Evolutionary conservation across 1,284 basidiomycete species (phyloP).

Genomic region (Gymnopus androsaceus): DNA sequence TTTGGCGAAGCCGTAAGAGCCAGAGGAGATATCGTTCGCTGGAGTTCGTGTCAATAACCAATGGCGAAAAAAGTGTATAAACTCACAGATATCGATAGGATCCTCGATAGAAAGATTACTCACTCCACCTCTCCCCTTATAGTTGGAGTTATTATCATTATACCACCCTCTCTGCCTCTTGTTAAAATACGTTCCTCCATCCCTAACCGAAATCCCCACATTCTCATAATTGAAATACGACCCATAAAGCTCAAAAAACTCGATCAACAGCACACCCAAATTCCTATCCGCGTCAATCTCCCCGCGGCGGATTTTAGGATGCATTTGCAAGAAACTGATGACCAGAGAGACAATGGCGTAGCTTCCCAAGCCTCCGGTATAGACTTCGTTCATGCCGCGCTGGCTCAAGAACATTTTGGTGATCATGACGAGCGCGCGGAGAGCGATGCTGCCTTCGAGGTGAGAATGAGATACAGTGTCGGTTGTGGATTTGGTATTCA

Average conservation of each 20-base stretch:
- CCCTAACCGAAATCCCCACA: constrained; percentile 86
- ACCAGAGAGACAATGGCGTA: constrained; percentile 94
- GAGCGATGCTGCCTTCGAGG: constrained; percentile 49
- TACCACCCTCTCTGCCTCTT: constrained; percentile 83
- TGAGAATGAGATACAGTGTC: neutral
- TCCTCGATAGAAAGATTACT: constrained; percentile 88
- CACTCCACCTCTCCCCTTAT: constrained; percentile 35
- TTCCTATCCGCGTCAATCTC: constrained; percentile 89
- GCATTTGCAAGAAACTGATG: constrained; percentile 94
- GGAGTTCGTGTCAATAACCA: constrained; percentile 6
- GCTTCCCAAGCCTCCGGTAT: constrained; percentile 91
- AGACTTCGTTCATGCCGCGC: constrained; percentile 96
- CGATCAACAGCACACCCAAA: constrained; percentile 89
- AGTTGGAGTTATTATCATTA: neutral
- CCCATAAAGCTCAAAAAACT: constrained; percentile 97
- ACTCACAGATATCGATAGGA: constrained; percentile 87
- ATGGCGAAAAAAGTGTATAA: constrained; percentile 4
- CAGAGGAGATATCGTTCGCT: constrained; percentile 94
- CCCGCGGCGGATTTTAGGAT: constrained; percentile 88
- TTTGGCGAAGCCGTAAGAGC: constrained; percentile 82
- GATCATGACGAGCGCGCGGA: constrained; percentile 82
- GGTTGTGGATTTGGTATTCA: constrained; percentile 57
- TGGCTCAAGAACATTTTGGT: constrained; percentile 91
- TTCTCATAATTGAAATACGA: constrained; percentile 89
- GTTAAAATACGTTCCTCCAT: constrained; percentile 84